Conservation (phyloP, 176 grass and related monocot genomes). For the Lolium rigidum region DNA sequence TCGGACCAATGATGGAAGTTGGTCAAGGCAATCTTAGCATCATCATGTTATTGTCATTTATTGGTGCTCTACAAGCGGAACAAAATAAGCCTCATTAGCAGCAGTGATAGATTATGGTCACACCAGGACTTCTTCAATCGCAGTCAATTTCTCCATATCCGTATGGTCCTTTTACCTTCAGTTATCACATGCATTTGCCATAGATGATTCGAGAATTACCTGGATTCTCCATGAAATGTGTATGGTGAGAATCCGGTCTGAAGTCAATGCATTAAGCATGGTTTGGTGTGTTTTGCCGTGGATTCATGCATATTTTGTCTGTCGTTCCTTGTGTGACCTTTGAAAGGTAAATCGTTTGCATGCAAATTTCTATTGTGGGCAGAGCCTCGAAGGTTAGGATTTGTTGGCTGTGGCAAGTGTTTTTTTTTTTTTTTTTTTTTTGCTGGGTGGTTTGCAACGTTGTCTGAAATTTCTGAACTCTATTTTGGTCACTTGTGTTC, state of each 20-base stretch:
- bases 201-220: background rate
- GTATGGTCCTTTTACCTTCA: background rate
- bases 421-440: too few species aligned
- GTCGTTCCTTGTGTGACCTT: too few species aligned
- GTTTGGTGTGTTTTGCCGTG: background rate
- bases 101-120: too few species aligned
- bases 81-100: background rate
- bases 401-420: too few species aligned
- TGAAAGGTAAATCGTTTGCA: too few species aligned
- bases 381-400: too few species aligned
- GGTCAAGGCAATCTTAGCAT: constrained; percentile 54
- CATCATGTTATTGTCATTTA: background rate
- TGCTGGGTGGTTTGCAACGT: too few species aligned
- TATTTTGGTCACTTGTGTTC: too few species aligned
- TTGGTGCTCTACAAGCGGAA: background rate
- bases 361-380: too few species aligned
- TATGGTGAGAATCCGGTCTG: background rate
- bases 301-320: too few species aligned
- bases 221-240: background rate
- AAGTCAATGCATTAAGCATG: background rate
- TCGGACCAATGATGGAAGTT: constrained; percentile 56
- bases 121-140: too few species aligned
- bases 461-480: too few species aligned
- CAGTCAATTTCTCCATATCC: background rate
- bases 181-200: background rate